phyloP scores from a whole-genome alignment of 2,329 filamentous ascomycete species.

The Aspergillus sp. region DNA sequence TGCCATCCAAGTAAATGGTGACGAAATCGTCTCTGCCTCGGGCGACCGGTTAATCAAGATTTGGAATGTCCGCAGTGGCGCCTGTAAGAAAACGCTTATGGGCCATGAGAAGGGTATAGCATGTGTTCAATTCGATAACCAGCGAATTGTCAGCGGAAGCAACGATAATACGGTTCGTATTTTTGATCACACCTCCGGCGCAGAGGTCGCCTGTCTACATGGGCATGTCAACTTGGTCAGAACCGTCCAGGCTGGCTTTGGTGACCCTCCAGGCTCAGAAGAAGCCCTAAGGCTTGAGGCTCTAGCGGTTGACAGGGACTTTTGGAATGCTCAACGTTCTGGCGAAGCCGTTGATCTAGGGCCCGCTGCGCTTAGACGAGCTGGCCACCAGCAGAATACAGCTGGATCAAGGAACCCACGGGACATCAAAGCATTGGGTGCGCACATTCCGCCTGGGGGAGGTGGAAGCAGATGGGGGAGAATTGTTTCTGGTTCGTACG shows the following conservation, averaged over 20 bases:
- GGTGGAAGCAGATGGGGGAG: constrained; percentile 85
- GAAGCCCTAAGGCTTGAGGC: constrained; percentile 74
- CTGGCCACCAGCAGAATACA: constrained; percentile 55
- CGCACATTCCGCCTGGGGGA: constrained; percentile 85
- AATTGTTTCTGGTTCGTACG: constrained; percentile 97
- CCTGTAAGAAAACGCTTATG: constrained; percentile 73
- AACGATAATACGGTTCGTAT: constrained; percentile 96
- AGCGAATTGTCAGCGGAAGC: constrained; percentile 90
- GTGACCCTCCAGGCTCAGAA: constrained; percentile 77
- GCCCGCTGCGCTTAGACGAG: constrained; percentile 51
- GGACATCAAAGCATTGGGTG: constrained; percentile 73
- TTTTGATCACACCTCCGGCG: constrained; percentile 80
- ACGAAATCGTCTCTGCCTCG: constrained; percentile 90
- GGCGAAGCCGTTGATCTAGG: constrained; percentile 42
- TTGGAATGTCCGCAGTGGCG: constrained; percentile 83
- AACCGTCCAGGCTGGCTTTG: constrained; percentile 93
- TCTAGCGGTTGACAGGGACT: constrained; percentile 69
- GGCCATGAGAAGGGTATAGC: constrained; percentile 95
- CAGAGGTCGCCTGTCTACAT: constrained; percentile 84
- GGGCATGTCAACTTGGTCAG: constrained; percentile 84
- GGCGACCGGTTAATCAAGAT: constrained; percentile 92
- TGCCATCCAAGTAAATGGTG: constrained; percentile 83
- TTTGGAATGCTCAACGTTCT: constrained; percentile 58
- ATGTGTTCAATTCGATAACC: constrained; percentile 93
- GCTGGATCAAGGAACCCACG: constrained; percentile 73